phyloP scores from a whole-genome alignment of 2,329 filamentous ascomycete species.

The Aspergillus sojae region DNA sequence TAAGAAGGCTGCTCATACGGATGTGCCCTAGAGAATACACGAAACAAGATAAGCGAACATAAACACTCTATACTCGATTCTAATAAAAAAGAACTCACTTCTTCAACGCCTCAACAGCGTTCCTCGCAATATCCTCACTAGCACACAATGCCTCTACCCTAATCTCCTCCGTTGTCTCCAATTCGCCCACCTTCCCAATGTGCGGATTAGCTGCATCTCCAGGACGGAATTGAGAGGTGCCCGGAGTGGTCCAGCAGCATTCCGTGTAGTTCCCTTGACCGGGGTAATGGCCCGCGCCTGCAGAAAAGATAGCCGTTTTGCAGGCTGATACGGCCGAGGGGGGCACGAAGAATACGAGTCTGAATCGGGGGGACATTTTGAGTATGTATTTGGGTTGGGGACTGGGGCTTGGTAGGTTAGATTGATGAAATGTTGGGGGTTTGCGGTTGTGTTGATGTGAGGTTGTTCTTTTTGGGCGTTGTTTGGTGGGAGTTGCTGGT shows the following conservation, averaged over 20 bases:
- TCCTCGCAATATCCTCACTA: conserved; percentile 14
- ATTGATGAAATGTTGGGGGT: too few relatives aligned
- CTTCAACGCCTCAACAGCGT: conserved; percentile 21
- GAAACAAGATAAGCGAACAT: neutral
- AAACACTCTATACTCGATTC: too few relatives aligned
- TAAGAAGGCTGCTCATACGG: neutral
- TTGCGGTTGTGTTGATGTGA: too few relatives aligned
- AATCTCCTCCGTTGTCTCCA: conserved; percentile 19
- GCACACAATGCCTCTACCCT: conserved; percentile 21
- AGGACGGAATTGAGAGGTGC: conserved; percentile 16
- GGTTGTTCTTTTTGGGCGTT: too few relatives aligned
- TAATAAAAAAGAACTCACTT: conserved; percentile 3
- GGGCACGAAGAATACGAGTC: conserved; percentile 18
- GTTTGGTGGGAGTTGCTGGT: too few relatives aligned
- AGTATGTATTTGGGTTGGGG: too few relatives aligned
- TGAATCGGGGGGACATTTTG: neutral
- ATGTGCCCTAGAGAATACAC: neutral
- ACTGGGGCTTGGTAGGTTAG: too few relatives aligned
- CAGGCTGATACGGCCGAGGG: conserved; percentile 13
- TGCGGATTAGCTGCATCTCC: conserved; percentile 17
- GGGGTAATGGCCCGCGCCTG: conserved; percentile 19
- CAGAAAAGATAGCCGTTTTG: conserved; percentile 21
- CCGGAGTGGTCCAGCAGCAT: conserved; percentile 18
- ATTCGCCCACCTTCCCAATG: conserved; percentile 14
- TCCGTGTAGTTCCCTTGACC: conserved; percentile 21